Evolutionary conservation across 1,284 basidiomycete species (phyloP), one percentile per base, ranked within the genome.

Genomic region (Farysia itapuensis): DNA sequence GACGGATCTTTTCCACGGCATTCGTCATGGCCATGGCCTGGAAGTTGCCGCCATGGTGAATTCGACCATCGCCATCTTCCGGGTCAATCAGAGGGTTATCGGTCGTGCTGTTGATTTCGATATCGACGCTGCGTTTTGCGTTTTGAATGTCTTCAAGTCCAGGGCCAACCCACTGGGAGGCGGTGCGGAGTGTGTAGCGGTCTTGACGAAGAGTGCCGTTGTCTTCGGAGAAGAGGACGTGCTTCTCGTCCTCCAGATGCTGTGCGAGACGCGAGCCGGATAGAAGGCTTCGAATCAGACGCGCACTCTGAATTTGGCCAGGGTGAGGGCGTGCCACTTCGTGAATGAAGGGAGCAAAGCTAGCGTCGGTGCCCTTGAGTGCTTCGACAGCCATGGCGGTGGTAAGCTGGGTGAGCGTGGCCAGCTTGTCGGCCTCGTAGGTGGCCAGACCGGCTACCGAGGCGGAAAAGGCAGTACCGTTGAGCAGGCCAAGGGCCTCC

Each of bases 21-120:
- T 89, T 89, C 6, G 89, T 88, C 41, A 92, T 83, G 2, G 88
- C 82, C 84, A 90, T 88, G 1, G 56, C 61, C 38, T 64, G 61
- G 43, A 56, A 64, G 42, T 61, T 66, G 35, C 58, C 58, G 13
- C 58, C 64, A 35, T 61, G 54, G 42, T 63, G 58, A 28, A 63
- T 59, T 21, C 60, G 46, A 5, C 54, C 58, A n/a, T 56, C 50
- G 4, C 45, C 60, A 20, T 59, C 61, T 20, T 54, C 52, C 20
- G 65, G 47, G 42, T 67, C 65, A 36, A 67, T 60, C 47, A 67
- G 44, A 20, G 52, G 31, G 36, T 50, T 60, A 24, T 41, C 81
- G 86, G 67, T 74, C 86, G 89, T 94, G 40, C 86, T 89, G 79
- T 89, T 93, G 78, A 85, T 87, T 80, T 93, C 90, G 43, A 83